Percentiles rank a stretch among this genome's conserved stretches.
phyloP scores from a whole-genome alignment of 2,329 filamentous ascomycete species.

The Biscogniauxia mediterranea region DNA sequence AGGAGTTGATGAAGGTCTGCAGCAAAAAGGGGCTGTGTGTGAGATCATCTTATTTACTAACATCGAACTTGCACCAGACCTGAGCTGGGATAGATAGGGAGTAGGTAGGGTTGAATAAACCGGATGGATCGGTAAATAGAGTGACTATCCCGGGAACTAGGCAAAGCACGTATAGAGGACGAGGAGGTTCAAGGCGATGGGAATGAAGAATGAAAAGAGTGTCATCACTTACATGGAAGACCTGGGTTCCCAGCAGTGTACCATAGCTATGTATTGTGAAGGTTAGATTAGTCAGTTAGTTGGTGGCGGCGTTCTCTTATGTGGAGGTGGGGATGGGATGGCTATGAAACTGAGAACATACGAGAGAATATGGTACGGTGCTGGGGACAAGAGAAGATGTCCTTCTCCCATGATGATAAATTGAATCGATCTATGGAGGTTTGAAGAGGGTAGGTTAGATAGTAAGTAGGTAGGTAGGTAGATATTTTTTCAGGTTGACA shows the following conservation, averaged over 20 bases:
- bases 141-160: no score
- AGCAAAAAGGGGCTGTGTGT: neutral
- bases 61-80: neutral
- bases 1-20: constrained; percentile 71
- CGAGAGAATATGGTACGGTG: constrained; percentile 76
- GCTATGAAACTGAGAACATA: constrained; percentile 38
- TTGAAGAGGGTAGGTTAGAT: no score
- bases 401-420: constrained; percentile 40
- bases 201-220: no score
- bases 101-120: no score
- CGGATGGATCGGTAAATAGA: no score
- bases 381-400: constrained; percentile 59
- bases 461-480: no score
- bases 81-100: neutral
- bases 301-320: no score
- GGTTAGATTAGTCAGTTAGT: constrained; percentile 15
- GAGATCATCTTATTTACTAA: neutral
- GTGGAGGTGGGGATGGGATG: constrained; percentile 7
- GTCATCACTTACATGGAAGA: constrained; percentile 68
- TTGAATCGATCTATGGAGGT: neutral
- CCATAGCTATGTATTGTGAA: constrained; percentile 63
- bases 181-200: no score
- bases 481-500: no score
- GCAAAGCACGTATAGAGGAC: no score
- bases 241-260: constrained; percentile 78